Percentiles rank a stretch among this genome's conserved stretches.
These are phyloP conservation scores for Chaetomiaceae sp. DNA, from an alignment of 2,329 filamentous ascomycete species.

Conservation along the genomic window DNA sequence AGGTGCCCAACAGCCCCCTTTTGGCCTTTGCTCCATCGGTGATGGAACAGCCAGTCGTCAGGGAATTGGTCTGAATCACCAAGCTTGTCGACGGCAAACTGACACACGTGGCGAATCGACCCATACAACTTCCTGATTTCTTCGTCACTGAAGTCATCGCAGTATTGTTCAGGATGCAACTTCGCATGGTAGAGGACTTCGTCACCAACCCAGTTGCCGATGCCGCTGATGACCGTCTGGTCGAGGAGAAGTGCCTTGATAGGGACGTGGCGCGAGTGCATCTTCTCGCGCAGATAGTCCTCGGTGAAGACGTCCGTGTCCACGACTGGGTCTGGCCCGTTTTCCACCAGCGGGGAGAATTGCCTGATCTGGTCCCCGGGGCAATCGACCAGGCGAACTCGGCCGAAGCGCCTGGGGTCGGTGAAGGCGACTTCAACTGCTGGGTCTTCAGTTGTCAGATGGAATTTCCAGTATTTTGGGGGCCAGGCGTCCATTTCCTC, in stretches of 20 bases:
- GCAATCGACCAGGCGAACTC: slow-evolving; percentile 79
- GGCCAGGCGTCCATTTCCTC: slow-evolving; percentile 68
- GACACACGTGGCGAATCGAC: slow-evolving; percentile 73
- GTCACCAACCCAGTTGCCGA: slow-evolving; percentile 97
- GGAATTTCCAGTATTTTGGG: slow-evolving; percentile 84
- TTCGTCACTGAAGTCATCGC: slow-evolving; percentile 68
- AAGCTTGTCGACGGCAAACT: slow-evolving; percentile 70
- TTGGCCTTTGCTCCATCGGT: slow-evolving; percentile 86
- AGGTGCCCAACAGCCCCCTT: slow-evolving; percentile 63
- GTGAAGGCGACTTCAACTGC: slow-evolving; percentile 70
- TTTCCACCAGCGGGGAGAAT: slow-evolving; percentile 76
- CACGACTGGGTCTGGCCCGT: slow-evolving; percentile 87
- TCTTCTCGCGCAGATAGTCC: slow-evolving; percentile 66
- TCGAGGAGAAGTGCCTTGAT: slow-evolving; percentile 86
- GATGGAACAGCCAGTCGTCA: slow-evolving; percentile 78
- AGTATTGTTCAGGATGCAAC: slow-evolving; percentile 90
- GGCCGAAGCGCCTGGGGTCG: slow-evolving; percentile 72
- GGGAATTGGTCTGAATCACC: slow-evolving; percentile 84
- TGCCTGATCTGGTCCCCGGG: slow-evolving; percentile 70
- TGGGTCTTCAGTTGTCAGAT: slow-evolving; percentile 53
- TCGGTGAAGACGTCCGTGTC: slow-evolving; percentile 74
- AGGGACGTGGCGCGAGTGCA: slow-evolving; percentile 74
- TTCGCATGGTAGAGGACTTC: slow-evolving; percentile 87
- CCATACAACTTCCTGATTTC: slow-evolving; percentile 70
- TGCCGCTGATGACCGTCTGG: slow-evolving; percentile 82